Percentiles rank a stretch among this genome's conserved stretches.
Conservation (phyloP, 2,329 filamentous ascomycete genomes). For the Zasmidium angulare region DNA sequence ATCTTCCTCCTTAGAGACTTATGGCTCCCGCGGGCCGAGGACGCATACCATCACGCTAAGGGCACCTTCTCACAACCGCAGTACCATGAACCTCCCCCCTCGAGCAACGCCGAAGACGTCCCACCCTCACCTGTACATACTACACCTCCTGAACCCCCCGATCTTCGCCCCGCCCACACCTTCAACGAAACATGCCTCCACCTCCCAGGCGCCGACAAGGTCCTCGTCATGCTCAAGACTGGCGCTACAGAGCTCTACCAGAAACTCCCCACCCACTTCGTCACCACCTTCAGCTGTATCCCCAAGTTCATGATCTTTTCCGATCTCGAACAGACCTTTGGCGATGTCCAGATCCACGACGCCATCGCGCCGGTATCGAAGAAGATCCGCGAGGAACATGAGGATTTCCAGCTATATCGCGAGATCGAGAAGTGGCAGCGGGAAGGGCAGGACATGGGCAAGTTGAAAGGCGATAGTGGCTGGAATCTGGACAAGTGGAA, state of each 20-base stretch:
- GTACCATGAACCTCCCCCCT: neutral
- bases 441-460: conserved; percentile 33
- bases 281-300: conserved; percentile 55
- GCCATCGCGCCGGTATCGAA: conserved; percentile 33
- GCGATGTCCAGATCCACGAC: conserved; percentile 40
- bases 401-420: conserved; percentile 36
- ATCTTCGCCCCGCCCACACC: neutral
- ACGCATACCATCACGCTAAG: conserved; percentile 6
- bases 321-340: conserved; percentile 50
- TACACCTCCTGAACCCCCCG: neutral
- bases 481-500: conserved; percentile 60
- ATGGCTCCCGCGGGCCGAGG: conserved; percentile 23
- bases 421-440: conserved; percentile 32
- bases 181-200: conserved; percentile 18
- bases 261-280: conserved; percentile 58
- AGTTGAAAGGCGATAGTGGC: conserved; percentile 39
- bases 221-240: conserved; percentile 60
- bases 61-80: neutral
- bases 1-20: conserved; percentile 29
- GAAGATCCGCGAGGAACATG: conserved; percentile 29
- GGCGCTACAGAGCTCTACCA: conserved; percentile 58
- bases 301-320: conserved; percentile 49
- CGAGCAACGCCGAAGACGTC: neutral
- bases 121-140: neutral
- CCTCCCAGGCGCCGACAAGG: conserved; percentile 43